Conservation (phyloP, 768 basidiomycete species). For the Trametes elegans region DNA sequence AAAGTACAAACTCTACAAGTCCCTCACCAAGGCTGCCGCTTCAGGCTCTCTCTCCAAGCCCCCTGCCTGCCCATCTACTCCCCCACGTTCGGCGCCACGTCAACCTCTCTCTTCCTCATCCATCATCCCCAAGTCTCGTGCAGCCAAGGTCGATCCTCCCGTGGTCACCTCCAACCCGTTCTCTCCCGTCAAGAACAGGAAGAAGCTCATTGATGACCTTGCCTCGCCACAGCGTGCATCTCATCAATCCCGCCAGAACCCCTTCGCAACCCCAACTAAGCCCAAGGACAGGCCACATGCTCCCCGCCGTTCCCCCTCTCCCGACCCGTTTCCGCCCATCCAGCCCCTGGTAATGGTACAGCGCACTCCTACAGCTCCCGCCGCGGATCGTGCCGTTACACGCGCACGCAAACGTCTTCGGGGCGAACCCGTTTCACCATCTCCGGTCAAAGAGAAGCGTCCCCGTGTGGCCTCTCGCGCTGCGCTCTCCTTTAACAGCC, state of each 20-base stretch:
- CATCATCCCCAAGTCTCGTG: slow-evolving; percentile 49
- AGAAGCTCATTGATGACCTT: slow-evolving; percentile 33
- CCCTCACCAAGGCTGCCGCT: slow-evolving; percentile 50
- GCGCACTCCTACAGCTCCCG: slow-evolving; percentile 13
- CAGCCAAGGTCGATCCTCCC: slow-evolving; percentile 49
- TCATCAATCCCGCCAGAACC: slow-evolving; percentile 35
- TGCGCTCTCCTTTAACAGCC: slow-evolving; percentile 37
- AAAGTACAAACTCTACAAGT: slow-evolving; percentile 83
- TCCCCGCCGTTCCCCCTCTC: slow-evolving; percentile 32
- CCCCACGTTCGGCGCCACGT: slow-evolving; percentile 30
- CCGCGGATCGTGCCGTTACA: slow-evolving; percentile 45
- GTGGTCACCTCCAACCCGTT: slow-evolving; percentile 70
- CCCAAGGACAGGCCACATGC: slow-evolving; percentile 23
- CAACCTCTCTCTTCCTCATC: slow-evolving; percentile 35
- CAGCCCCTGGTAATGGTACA: slow-evolving; percentile 23
- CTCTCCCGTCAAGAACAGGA: slow-evolving; percentile 70
- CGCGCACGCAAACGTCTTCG: slow-evolving; percentile 79
- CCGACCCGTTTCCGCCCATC: slow-evolving; percentile 42
- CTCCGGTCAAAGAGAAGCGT: slow-evolving; percentile 75
- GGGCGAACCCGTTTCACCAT: slow-evolving; percentile 81
- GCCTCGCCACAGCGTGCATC: slow-evolving; percentile 19
- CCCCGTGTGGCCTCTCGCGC: slow-evolving; percentile 50
- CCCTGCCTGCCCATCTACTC: slow-evolving; percentile 38
- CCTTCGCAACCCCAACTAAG: slow-evolving; percentile 45
- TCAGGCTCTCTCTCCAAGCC: slow-evolving; percentile 20